These are phyloP conservation scores for Hyphodiscus hymeniophilus DNA, from an alignment of 495 filamentous ascomycete genomes.

Conservation along the genomic window DNA sequence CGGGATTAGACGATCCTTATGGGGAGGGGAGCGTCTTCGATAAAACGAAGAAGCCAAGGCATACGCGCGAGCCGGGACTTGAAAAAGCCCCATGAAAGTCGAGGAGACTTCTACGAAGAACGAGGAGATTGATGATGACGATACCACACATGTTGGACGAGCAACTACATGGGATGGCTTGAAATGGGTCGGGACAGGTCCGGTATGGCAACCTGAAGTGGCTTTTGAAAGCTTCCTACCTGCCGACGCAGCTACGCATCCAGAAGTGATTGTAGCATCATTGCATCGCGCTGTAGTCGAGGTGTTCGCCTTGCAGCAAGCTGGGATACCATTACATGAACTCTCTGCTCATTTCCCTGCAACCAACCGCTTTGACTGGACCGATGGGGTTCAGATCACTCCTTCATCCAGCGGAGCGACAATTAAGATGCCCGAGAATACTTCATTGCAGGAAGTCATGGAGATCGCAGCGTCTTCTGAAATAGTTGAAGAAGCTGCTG, in stretches of 20 bases:
- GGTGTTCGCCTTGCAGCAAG: conserved; percentile 40
- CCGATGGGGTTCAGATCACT: conserved; percentile 14
- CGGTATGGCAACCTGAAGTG: conserved; percentile 32
- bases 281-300: conserved; percentile 57
- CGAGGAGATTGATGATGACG: conserved; percentile 3
- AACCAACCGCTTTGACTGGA: conserved; percentile 1
- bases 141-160: conserved; percentile 23
- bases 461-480: conserved; percentile 5
- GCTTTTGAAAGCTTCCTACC: conserved; percentile 34
- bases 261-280: conserved; percentile 31
- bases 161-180: conserved; percentile 52
- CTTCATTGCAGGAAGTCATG: conserved; percentile 12
- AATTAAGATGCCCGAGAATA: conserved; percentile 8
- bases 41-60: conserved; percentile 16
- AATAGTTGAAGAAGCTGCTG: conserved; percentile 3
- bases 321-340: conserved; percentile 19
- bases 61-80: neutral
- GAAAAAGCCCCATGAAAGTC: conserved; percentile 14
- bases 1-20: conserved; percentile 47
- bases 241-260: conserved; percentile 29
- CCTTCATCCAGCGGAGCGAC: conserved; percentile 3
- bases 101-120: conserved; percentile 4
- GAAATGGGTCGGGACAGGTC: conserved; percentile 44
- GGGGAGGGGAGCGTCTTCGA: conserved; percentile 31
- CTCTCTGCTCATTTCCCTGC: neutral